Base-by-base conservation (phyloP, 441 rosid genomes). In the Euphorbia schlechtendalii region DNA sequence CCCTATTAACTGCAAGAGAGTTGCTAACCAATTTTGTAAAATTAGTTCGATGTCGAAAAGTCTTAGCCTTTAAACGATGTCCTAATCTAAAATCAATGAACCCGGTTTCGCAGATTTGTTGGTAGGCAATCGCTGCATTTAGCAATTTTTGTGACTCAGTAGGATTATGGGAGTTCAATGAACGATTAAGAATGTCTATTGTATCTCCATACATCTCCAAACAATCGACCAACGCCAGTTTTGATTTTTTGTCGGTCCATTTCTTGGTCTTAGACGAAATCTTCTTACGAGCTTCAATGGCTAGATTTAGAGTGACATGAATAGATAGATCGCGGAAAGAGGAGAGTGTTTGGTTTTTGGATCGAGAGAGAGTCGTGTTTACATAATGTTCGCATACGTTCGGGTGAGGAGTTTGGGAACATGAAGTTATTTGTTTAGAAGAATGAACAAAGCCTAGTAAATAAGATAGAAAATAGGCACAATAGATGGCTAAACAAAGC, bases 91-190 rank as follows among this genome's bases (percentile, higher is more conserved):
- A 80, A 9, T 91, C 92, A 0, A 83, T 82, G 24, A 93, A 84
- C 21, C 98, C 98, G 53, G 85, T 93, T 34, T 68, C 72, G 81
- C 97, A 93, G 21, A 96, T 88, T 64, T 83, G 87, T 65, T 84
- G 92, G 66, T 86, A 85, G 21, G 86, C 75, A n/a, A 83, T 76
- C 30, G 95, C 84, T 40, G 95, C 98, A 70, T 96, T 84, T 63
- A 93, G 70, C 96, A 96, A 93, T 58, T 95, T 83, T 72, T 77
- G 81, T 28, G 90, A 63, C 67, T 93, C 96, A 5, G 79, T 45
- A 2, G 74, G 77, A 77, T 75, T 61, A 24, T 53, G 80, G 10
- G 84, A 73, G 58, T 69, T 73, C 65, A 76, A 52, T 13, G 98
- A 83, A 11, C 61, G 76, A 59, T 83, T 89, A 41, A 91, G 84